A percentile compares a stretch with the other conserved stretches of the same genome.
Evolutionary conservation across 164 flowering plant genomes (phyloP).

Genomic region (Buxus sempervirens): DNA sequence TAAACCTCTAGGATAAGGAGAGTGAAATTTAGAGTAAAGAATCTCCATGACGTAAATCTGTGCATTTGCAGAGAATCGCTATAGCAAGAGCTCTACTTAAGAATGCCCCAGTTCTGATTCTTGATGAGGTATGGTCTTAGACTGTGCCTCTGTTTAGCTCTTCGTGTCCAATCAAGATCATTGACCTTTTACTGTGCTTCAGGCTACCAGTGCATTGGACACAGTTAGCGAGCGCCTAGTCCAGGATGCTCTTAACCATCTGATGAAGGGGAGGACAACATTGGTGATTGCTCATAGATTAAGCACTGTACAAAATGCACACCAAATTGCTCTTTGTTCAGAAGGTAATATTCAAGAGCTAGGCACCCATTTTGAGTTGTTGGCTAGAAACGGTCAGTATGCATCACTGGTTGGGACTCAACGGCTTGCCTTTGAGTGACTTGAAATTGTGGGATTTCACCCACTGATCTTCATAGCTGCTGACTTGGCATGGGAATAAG

Average conservation of each 20-base stretch:
- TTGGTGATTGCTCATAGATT: slow-evolving; percentile 92
- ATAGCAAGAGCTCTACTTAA: slow-evolving; percentile 94
- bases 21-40: not conserved
- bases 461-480: not conserved
- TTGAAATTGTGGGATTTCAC: not conserved
- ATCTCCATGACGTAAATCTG: not conserved
- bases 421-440: slow-evolving; percentile 88
- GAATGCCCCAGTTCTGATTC: slow-evolving; percentile 87
- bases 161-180: slow-evolving; percentile 1
- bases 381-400: slow-evolving; percentile 72
- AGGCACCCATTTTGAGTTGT: slow-evolving; percentile 78
- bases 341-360: slow-evolving; percentile 77
- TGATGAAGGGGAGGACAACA: slow-evolving; percentile 91
- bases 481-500: not conserved
- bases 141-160: not conserved
- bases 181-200: slow-evolving; percentile 11
- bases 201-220: slow-evolving; percentile 98
- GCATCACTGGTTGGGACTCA: slow-evolving; percentile 87
- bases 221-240: slow-evolving; percentile 86
- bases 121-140: slow-evolving; percentile 70
- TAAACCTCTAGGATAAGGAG: not conserved
- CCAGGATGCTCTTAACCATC: slow-evolving; percentile 75
- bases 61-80: slow-evolving; percentile 76
- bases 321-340: slow-evolving; percentile 87
- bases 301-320: slow-evolving; percentile 96